Evolutionary conservation across 768 basidiomycete genomes (phyloP).

Genomic region (Termitomyces sp.): DNA sequence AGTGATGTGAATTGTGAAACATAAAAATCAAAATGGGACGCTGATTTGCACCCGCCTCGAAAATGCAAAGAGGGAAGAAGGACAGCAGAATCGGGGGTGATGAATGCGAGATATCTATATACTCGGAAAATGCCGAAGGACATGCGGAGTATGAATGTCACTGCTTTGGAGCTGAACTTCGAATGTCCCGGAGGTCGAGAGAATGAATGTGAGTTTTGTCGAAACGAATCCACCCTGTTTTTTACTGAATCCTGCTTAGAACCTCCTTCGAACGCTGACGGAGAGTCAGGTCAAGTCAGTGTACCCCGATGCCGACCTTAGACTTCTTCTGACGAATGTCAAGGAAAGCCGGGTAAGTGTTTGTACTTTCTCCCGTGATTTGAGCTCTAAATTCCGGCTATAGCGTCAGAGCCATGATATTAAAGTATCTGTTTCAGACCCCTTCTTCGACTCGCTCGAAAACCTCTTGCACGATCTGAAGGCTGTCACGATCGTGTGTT

Average conservation of each 20-base stretch:
- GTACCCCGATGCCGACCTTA: slow-evolving; percentile 65
- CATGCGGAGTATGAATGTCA: slow-evolving; percentile 11
- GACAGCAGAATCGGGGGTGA: background rate
- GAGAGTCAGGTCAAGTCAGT: slow-evolving; percentile 63
- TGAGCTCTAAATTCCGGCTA: slow-evolving; percentile 1
- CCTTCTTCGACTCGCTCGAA: slow-evolving; percentile 93
- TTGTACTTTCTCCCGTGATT: slow-evolving; percentile 13
- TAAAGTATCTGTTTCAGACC: slow-evolving; percentile 60
- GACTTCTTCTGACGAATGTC: slow-evolving; percentile 74
- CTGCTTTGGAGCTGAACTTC: slow-evolving; percentile 15
- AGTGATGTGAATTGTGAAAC: too few relatives aligned
- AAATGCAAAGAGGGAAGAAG: background rate
- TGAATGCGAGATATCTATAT: background rate
- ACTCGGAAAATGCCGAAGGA: slow-evolving; percentile 9
- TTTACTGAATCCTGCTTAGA: slow-evolving; percentile 37
- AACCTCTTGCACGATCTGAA: slow-evolving; percentile 82
- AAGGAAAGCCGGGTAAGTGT: slow-evolving; percentile 81
- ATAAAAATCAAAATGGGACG: background rate
- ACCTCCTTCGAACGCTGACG: slow-evolving; percentile 84
- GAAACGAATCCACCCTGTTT: slow-evolving; percentile 19
- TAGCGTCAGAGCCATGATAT: slow-evolving; percentile 48
- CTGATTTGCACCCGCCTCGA: too few relatives aligned
- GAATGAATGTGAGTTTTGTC: slow-evolving; percentile 38
- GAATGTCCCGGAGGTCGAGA: slow-evolving; percentile 21
- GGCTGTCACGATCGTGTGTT: slow-evolving; percentile 60